Base-by-base conservation (phyloP, 176 grass and related monocot species). In the Carex parvula region DNA sequence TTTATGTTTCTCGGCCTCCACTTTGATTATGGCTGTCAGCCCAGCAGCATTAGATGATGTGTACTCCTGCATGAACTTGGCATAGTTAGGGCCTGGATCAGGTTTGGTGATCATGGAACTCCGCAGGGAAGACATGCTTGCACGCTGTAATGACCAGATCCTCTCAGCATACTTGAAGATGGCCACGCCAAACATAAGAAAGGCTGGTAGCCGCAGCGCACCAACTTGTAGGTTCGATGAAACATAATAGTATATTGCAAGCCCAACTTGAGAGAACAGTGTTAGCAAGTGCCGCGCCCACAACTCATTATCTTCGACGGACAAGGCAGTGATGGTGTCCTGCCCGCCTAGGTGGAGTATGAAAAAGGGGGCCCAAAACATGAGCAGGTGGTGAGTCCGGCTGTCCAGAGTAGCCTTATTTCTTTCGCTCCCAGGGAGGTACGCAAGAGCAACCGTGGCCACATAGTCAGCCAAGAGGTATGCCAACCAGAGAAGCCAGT, bases 61-160 rank as follows among this genome's bases (percentile, higher is more conserved):
- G 81, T 88, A 93, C 86, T 90, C 89, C 41, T 93, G 79, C 91
- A 93, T 84, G 79, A 94, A 89, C 85, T 89, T 94, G 87, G 92
- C 92, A 81, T 93, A 93, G 60, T 90, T 90, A 35, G 88, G 91
- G 3, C 88, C 91, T 2, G 81, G 84, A 60, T 88, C 89, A 91
- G 1, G 92, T 82, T 88, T 89, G 71, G 74, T 93, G 87, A 79
- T 89, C 93, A 58, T 93, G 80, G 59, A 32, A 64, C 68, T 83
- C 20, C 84, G 76, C 60, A 93, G 52, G 18, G 52, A 61, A 82
- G 85, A 77, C 89, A 86, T 90, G 84, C 91, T 89, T 11, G 87
- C 86, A 12, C 91, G 85, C 82, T 87, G 71, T 0, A 93, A 86
- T 18, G 86, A 83, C 65, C 60, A 85, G 41, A 81, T 88, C 29